A percentile compares a stretch with the other conserved stretches of the same genome.
Evolutionary conservation across 257 asterid species (phyloP).

Genomic region (Coffea eugenioides): DNA sequence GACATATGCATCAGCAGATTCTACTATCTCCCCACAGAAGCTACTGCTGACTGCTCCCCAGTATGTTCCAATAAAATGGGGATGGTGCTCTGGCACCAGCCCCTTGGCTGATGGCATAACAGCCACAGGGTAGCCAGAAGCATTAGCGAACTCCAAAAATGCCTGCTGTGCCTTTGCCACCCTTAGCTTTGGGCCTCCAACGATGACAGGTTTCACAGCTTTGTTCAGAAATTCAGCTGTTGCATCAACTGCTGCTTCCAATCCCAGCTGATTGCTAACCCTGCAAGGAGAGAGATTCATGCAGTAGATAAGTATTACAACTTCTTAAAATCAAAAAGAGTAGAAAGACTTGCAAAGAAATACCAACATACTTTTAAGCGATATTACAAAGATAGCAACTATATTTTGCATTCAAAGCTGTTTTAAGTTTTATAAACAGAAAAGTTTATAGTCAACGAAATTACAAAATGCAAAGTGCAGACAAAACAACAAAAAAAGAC

Average conservation of each 20-base stretch:
- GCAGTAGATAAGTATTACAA: not conserved
- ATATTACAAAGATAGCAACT: not conserved
- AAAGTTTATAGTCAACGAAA: not conserved
- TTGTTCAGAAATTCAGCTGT: conserved; percentile 32
- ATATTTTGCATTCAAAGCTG: not conserved
- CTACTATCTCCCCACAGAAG: conserved; percentile 37
- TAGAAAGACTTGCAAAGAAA: not conserved
- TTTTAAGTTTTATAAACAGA: not conserved
- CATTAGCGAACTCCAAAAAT: conserved; percentile 31
- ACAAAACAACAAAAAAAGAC: not conserved
- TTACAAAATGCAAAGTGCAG: not conserved
- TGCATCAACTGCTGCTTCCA: conserved; percentile 38
- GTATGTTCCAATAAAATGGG: conserved; percentile 33
- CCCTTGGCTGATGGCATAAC: conserved; percentile 40
- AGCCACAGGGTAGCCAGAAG: conserved; percentile 27
- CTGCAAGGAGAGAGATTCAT: conserved; percentile 11
- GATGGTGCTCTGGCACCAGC: conserved; percentile 33
- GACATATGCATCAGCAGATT: conserved; percentile 39
- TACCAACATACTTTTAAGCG: not conserved
- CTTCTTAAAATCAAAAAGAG: not conserved
- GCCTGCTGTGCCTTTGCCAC: conserved; percentile 30
- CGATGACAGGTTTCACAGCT: conserved; percentile 32
- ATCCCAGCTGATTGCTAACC: conserved; percentile 32
- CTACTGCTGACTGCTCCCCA: conserved; percentile 38
- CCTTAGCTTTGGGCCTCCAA: conserved; percentile 36